Base-by-base conservation (phyloP, 2,329 filamentous ascomycete species). In the Colletotrichum sp. region DNA sequence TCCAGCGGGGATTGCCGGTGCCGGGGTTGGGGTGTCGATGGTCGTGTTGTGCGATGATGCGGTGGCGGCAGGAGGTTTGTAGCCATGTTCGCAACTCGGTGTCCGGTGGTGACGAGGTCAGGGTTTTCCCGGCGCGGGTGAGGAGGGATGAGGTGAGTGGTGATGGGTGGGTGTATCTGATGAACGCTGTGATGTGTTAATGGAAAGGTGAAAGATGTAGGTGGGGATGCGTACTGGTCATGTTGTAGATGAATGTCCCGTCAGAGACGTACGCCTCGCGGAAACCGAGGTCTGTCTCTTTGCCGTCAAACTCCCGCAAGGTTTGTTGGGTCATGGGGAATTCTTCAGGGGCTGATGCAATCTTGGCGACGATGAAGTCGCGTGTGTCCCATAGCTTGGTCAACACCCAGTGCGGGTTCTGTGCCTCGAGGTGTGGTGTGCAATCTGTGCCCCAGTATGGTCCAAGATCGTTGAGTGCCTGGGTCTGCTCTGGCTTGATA, bases 281-380 rank as follows among this genome's bases (percentile, higher is more conserved):
- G 34, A 16, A 10, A 5, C 32, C 60, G 3, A 30, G 58, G 12
- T 36, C 2, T 5, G 30, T 39, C 8, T 64, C 32, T n/a, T 9
- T 32, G 6, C 60, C 60, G 30, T 64, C 25, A 1, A 64, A 36
- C 22, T n/a, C 16, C 3, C n/a, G 32, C 10, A 64, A 34, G 0
- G 32, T 36, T 0, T 16, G 0, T 0, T 8, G 34, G 0, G 13
- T 34, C 60, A 64, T 64, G 16, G 30, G 60, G 2, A 39, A 10
- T 0, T n/a, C 8, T 22, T 36, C 16, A 0, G 60, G 60, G 2
- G 0, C 0, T 8, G 60, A 2, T 9, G 43, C 62, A 9, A 66
- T 15, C 25, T 66, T 66, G 15, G 62, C 36, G 9, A 39, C 16
- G 62, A 66, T 28, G 15, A 48, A 28, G 34, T 66, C 25, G 16